Percentiles rank a stretch among this genome's conserved stretches.
These are phyloP conservation scores for Ustilago loliicola DNA, from an alignment of 1,284 basidiomycete species.

Conservation along the genomic window DNA sequence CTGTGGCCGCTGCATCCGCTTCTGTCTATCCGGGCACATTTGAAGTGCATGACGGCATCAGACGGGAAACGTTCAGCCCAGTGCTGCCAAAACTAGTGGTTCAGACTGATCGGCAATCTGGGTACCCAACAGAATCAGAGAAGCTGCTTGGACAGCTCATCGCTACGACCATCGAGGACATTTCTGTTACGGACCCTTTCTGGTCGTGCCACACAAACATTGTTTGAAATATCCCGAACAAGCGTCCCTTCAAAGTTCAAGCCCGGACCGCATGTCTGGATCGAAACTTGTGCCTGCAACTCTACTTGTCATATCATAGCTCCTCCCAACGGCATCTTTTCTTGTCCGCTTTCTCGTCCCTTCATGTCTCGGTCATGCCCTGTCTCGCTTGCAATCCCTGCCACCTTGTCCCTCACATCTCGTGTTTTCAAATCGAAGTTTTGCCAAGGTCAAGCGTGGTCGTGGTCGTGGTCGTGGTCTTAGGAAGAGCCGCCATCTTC, in stretches of 20 bases:
- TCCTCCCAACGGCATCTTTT: neutral
- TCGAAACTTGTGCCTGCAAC: neutral
- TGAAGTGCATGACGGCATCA: neutral
- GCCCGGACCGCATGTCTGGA: neutral
- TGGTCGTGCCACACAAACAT: neutral
- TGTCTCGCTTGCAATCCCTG: neutral
- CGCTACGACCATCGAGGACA: neutral
- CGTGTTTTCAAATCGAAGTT: neutral
- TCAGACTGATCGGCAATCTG: neutral
- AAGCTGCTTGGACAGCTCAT: conserved; percentile 6
- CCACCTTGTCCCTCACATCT: neutral
- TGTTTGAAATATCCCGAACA: neutral
- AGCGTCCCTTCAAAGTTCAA: neutral
- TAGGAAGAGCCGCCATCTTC: neutral
- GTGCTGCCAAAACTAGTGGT: neutral
- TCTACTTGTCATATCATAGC: neutral
- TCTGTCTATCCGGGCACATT: conserved; percentile 1
- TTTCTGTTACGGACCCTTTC: neutral
- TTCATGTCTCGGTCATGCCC: neutral
- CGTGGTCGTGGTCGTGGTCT: too few species aligned
- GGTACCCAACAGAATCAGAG: neutral
- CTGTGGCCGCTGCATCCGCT: neutral
- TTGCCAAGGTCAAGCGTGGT: neutral
- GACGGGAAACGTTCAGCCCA: neutral
- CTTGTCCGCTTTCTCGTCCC: neutral